A percentile compares a stretch with the other conserved stretches of the same genome.
Evolutionary conservation across 192 early-diverging fungal species (phyloP).

Genomic region (Backusella macrospora): DNA sequence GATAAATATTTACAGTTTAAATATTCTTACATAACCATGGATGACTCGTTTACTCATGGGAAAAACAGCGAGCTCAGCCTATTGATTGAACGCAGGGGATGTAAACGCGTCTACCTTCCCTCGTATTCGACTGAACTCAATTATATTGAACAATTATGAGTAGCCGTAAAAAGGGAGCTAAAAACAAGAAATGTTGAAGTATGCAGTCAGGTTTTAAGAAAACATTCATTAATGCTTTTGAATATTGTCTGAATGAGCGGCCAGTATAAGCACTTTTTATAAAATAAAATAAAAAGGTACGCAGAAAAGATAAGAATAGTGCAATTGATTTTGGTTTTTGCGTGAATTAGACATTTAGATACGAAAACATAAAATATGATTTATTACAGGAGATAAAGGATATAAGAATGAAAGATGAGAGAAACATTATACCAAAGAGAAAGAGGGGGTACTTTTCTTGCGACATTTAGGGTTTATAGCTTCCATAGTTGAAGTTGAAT

Average conservation of each 20-base stretch:
- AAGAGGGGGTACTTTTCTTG: background rate
- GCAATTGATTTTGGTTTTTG: background rate
- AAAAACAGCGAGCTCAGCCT: background rate
- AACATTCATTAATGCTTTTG: background rate
- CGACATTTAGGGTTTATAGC: conserved; percentile 5
- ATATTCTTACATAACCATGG: background rate
- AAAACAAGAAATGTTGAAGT: conserved; percentile 6
- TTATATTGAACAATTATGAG: conserved; percentile 20
- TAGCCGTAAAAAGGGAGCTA: background rate
- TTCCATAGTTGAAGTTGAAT: background rate
- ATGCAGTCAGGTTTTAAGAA: background rate
- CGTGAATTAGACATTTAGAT: background rate
- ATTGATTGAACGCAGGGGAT: background rate
- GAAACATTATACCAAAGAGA: background rate
- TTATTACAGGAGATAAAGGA: no score
- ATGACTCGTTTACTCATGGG: background rate
- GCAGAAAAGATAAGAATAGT: background rate
- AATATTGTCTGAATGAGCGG: background rate
- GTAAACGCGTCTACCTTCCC: conserved; percentile 13
- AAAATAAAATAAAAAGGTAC: background rate
- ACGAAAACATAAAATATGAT: background rate
- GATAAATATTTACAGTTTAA: background rate
- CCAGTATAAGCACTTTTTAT: background rate
- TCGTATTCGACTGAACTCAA: conserved; percentile 18
- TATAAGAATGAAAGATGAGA: no score